Evolutionary conservation across 495 filamentous ascomycete genomes (phyloP).

Genomic region (Glarea lozoyensis): DNA sequence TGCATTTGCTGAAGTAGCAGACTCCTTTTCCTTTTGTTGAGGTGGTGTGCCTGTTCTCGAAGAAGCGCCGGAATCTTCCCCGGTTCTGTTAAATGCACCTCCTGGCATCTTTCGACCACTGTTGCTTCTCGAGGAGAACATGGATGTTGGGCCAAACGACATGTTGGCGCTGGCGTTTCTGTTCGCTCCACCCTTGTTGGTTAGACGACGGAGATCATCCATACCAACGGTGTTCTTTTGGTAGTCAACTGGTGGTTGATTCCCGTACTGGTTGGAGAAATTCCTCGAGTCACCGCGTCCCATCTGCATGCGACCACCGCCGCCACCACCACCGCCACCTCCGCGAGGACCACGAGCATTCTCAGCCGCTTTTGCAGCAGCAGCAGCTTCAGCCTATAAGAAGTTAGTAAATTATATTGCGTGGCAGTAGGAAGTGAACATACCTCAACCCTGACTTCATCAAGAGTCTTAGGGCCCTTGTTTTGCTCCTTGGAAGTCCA

Average conservation of each 20-base stretch:
- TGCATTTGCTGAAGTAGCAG: conserved; percentile 67
- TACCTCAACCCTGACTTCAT: conserved; percentile 81
- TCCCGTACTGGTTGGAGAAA: conserved; percentile 56
- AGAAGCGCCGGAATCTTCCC: conserved; percentile 72
- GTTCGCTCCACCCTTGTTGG: conserved; percentile 38
- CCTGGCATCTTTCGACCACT: conserved; percentile 74
- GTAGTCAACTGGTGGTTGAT: conserved; percentile 56
- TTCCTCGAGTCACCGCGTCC: conserved; percentile 83
- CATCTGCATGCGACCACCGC: conserved; percentile 53
- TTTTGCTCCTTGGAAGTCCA: conserved; percentile 82
- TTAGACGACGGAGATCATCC: conserved; percentile 78
- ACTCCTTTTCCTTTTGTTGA: conserved; percentile 57
- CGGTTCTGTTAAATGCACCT: conserved; percentile 56
- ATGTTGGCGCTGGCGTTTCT: conserved; percentile 48
- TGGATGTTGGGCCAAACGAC: conserved; percentile 70
- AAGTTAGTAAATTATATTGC: conserved; percentile 10
- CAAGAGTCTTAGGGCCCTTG: conserved; percentile 95
- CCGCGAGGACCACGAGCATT: conserved; percentile 52
- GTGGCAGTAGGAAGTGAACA: conserved; percentile 15
- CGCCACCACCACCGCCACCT: conserved; percentile 29
- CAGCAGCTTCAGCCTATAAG: conserved; percentile 51
- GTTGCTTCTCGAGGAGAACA: conserved; percentile 71
- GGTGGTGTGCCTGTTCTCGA: conserved; percentile 86
- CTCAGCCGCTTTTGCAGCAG: conserved; percentile 59
- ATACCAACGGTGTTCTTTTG: conserved; percentile 72